Evolutionary conservation across 1,284 basidiomycete species (phyloP).

Genomic region (Pseudozyma sp.): DNA sequence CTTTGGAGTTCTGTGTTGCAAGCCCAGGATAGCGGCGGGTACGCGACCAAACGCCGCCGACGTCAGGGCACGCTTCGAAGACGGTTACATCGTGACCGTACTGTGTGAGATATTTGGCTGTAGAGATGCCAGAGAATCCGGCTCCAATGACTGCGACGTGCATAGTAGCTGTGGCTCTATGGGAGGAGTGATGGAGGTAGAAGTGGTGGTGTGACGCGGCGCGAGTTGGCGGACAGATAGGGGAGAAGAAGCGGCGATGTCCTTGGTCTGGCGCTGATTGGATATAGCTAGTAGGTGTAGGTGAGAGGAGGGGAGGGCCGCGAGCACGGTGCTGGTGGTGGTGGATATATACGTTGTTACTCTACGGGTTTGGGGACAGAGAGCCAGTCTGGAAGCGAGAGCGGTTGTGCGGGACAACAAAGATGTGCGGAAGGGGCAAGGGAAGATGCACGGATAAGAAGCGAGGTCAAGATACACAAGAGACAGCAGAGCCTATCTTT

Average conservation of each 20-base stretch:
- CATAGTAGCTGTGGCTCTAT: slow-evolving; percentile 16
- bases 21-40: slow-evolving; percentile 56
- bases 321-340: too few relatives aligned
- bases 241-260: background rate
- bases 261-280: background rate
- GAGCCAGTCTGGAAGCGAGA: too few relatives aligned
- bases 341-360: too few relatives aligned
- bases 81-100: slow-evolving; percentile 50
- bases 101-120: slow-evolving; percentile 48
- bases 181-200: background rate
- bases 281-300: too few relatives aligned
- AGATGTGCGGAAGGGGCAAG: background rate
- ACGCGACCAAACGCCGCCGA: slow-evolving; percentile 55
- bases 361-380: too few relatives aligned
- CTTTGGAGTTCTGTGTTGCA: slow-evolving; percentile 59
- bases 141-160: slow-evolving; percentile 49
- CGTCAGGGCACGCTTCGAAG: slow-evolving; percentile 40
- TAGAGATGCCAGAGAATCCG: slow-evolving; percentile 51
- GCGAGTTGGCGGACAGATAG: background rate
- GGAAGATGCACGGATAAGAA: slow-evolving; percentile 5
- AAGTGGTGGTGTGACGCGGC: background rate
- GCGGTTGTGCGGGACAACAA: slow-evolving; percentile 4
- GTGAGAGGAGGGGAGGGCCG: too few relatives aligned
- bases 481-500: too few relatives aligned
- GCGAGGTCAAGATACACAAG: slow-evolving; percentile 8